A percentile compares a stretch with the other conserved stretches of the same genome.
phyloP scores from a whole-genome alignment of 1,139 yeast species.

The Suhomyces atakaporum region DNA sequence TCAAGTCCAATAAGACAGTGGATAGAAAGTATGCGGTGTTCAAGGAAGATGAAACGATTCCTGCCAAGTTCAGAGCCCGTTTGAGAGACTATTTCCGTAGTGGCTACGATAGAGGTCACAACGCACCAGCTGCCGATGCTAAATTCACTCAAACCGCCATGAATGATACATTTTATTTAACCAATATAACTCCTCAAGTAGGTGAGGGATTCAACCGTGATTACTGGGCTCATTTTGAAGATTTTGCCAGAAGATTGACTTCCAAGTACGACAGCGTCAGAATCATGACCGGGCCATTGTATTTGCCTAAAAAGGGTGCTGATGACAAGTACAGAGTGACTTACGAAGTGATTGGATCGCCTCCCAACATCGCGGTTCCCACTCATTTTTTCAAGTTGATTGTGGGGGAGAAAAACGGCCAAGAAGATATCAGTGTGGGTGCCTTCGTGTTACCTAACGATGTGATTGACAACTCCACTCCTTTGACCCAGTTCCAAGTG shows the following conservation, averaged over 20 bases:
- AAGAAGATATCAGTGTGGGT: slow-evolving; percentile 68
- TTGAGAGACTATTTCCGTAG: slow-evolving; percentile 88
- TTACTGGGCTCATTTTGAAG: slow-evolving; percentile 96
- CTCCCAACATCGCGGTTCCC: slow-evolving; percentile 96
- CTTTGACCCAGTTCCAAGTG: slow-evolving; percentile 75
- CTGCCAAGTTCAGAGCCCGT: slow-evolving; percentile 70
- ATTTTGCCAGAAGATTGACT: slow-evolving; percentile 79
- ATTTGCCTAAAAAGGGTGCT: slow-evolving; percentile 71
- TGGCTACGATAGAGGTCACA: slow-evolving; percentile 97
- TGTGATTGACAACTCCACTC: slow-evolving; percentile 65
- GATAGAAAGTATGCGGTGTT: slow-evolving; percentile 83
- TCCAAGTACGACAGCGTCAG: slow-evolving; percentile 69
- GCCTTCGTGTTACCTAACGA: slow-evolving; percentile 94
- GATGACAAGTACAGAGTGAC: slow-evolving; percentile 81
- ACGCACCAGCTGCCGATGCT: slow-evolving; percentile 98
- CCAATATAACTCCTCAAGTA: slow-evolving; percentile 95
- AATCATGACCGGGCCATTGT: slow-evolving; percentile 91
- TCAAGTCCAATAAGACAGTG: slow-evolving; percentile 50
- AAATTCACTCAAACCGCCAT: slow-evolving; percentile 86
- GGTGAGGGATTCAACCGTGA: slow-evolving; percentile 97
- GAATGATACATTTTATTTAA: slow-evolving; percentile 88
- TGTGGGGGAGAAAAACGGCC: slow-evolving; percentile 68
- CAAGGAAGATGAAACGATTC: slow-evolving; percentile 85
- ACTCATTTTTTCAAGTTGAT: slow-evolving; percentile 92
- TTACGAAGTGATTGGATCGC: slow-evolving; percentile 94